Base-by-base conservation (phyloP, 2,329 filamentous ascomycete species). In the Aspergillus pseudotamarii region DNA sequence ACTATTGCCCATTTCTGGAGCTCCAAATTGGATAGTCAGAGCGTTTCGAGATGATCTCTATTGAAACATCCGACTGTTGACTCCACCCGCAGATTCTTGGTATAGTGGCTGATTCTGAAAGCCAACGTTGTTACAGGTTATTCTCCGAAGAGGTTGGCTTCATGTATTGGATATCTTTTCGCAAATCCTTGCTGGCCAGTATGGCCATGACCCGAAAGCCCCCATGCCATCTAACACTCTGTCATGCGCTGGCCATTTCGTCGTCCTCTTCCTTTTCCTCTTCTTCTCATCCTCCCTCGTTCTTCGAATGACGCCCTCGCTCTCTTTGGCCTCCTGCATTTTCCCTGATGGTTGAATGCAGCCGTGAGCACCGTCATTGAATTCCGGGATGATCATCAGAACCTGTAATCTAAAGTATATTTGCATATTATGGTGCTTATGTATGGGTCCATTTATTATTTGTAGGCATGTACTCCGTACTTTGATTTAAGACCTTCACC, bases 111-210 rank as follows among this genome's bases (percentile, higher is more conserved):
- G 41, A 50, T 38, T 54, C 21, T 53, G 14, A 30, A 45, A 30
- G 32, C 36, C 48, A 50, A 56, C 45, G 16, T 51, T 54, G 34
- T n/a, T 58, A 45, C 46, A 26, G 21, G 48, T 50, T 63, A 63
- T 58, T 59, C 36, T 43, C 61, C 61, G 61, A 26, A 45, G 58
- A 34, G 51, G 51, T 28, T 55, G 51, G 51, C 51, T 26, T 55
- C 5, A 55, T 26, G 32, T 19, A 4, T 3, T 38, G 32, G 28
- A 19, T 10, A 30, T n/a, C 28, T 4, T 51, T 41, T 50, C 23
- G 11, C 12, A 6, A 23, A 21, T 54, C 58, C 58, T 60, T 63
- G 54, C 58, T 63, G 61, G 54, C 8, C 6, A 54, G 21, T 48
- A 28, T 58, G 21, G 38, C 21, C 36, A 38, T 43, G 38, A n/a